phyloP scores from a whole-genome alignment of 75 land plant genomes.

The Azolla pinnata region DNA sequence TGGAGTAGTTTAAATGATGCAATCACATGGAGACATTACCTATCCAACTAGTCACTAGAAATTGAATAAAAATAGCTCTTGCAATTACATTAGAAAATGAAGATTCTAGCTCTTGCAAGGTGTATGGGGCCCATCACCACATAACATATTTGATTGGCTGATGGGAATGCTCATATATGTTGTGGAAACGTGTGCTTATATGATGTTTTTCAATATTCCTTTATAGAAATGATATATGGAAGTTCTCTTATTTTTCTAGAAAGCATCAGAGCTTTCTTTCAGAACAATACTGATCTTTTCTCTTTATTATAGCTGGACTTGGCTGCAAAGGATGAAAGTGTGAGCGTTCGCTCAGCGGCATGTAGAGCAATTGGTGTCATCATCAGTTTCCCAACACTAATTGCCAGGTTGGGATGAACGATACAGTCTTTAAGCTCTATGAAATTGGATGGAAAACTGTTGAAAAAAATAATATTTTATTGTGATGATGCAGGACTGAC shows the following conservation, averaged over 20 bases:
- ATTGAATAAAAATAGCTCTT: background rate
- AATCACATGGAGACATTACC: too few relatives aligned
- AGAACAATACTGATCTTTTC: background rate
- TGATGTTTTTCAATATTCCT: background rate
- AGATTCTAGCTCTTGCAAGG: too few relatives aligned
- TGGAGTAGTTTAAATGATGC: too few relatives aligned
- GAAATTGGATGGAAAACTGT: background rate
- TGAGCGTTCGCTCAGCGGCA: conserved; percentile 88
- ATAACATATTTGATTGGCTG: too few relatives aligned
- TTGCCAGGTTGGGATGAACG: conserved; percentile 41
- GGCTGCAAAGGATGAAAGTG: conserved; percentile 48
- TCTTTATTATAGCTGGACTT: conserved; percentile 39
- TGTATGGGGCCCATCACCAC: too few relatives aligned
- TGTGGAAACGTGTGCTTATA: background rate
- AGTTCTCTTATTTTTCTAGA: background rate
- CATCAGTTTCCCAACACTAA: conserved; percentile 54
- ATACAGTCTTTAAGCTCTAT: background rate
- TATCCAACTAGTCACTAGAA: too few relatives aligned
- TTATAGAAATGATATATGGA: background rate
- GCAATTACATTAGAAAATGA: background rate
- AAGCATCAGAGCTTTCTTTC: background rate
- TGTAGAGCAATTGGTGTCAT: conserved; percentile 93
- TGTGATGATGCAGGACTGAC: conserved; percentile 28
- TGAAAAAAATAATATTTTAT: too few relatives aligned
- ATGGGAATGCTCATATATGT: too few relatives aligned